Conservation (phyloP, 2,329 filamentous ascomycete species). For the Aspergillus carbonarius region DNA sequence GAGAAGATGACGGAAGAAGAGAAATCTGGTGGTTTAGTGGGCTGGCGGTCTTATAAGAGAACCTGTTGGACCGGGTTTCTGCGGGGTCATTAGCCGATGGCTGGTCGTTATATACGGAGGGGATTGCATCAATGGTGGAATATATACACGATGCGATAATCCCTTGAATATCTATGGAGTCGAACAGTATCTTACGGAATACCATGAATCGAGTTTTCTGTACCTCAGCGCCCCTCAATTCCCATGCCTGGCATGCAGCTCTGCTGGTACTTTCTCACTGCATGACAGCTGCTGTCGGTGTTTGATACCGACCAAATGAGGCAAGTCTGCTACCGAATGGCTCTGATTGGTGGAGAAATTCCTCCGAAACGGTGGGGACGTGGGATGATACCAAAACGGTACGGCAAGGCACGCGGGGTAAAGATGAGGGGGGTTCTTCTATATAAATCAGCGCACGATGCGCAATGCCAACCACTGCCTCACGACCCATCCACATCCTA, state of each 20-base stretch:
- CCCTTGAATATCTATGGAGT: neutral
- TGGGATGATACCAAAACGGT: constrained; percentile 1
- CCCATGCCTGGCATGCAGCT: neutral
- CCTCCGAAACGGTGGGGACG: neutral
- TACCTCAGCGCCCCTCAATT: neutral
- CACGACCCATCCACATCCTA: neutral
- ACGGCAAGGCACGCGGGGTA: constrained; percentile 4
- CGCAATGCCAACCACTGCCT: neutral
- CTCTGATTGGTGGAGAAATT: constrained; percentile 2
- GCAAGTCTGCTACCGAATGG: neutral
- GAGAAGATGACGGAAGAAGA: neutral
- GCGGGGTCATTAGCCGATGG: neutral
- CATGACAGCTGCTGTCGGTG: neutral
- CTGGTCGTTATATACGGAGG: neutral
- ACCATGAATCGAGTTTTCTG: neutral
- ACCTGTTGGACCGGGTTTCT: neutral
- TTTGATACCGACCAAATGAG: neutral
- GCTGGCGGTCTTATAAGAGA: neutral
- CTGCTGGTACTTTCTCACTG: neutral
- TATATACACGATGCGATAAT: neutral
- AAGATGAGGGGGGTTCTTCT: constrained; percentile 5
- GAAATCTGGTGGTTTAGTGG: neutral
- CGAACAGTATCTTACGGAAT: neutral
- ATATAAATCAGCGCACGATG: neutral
- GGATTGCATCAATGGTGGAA: neutral